Base-by-base conservation (phyloP, 108 stramenopile species). In the Aurantiochytrium sp. region DNA sequence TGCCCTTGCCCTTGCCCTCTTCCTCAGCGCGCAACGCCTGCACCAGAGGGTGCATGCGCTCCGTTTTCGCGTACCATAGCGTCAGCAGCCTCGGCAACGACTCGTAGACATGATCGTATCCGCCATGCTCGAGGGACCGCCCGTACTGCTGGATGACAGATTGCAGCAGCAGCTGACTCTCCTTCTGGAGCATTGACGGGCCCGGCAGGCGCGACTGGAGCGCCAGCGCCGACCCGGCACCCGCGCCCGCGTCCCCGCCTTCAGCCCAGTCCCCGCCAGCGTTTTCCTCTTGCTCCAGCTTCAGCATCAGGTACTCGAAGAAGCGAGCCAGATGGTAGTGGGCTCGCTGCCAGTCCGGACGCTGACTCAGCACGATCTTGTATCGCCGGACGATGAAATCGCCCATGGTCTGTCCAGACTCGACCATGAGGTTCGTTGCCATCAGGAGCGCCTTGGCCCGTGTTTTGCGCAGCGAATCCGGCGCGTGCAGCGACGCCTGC, bases 21-120 rank as follows among this genome's bases (percentile, higher is more conserved):
- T 8, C 6, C 41, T 21, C 30, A 4, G 6, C 81, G 22, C 36
- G 1, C 0, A 52, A 12, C n/a, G 55, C 4, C 12, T 53, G 31
- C 86, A 87, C 15, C 73, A 87, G 73, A 6, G 73, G 73, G 45
- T 81, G 45, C 39, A 81, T 17, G 21, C 42, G 42, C 45, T 81
- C 73, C n/a, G 45, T 3, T 24, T 81, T 48, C 10, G 36, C 27
- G 41, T 68, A 68, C 89, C 89, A 89, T 19, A 87, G 17, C 10
- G 89, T 89, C 45, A 89, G 85, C 34, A 89, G 48, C 27, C 89
- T 65, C 19, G 89, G 89, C 32, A 89, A 37, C 41, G 85, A 69
- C 86, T 89, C 45, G 86, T 86, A 50, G 34, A 50, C 8, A 17
- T 85, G 65, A 2, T 85, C 42, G 45, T 81, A 81, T 0, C 42